Base-by-base conservation (phyloP, 768 basidiomycete species). In the Aureoboletus auriporus region DNA sequence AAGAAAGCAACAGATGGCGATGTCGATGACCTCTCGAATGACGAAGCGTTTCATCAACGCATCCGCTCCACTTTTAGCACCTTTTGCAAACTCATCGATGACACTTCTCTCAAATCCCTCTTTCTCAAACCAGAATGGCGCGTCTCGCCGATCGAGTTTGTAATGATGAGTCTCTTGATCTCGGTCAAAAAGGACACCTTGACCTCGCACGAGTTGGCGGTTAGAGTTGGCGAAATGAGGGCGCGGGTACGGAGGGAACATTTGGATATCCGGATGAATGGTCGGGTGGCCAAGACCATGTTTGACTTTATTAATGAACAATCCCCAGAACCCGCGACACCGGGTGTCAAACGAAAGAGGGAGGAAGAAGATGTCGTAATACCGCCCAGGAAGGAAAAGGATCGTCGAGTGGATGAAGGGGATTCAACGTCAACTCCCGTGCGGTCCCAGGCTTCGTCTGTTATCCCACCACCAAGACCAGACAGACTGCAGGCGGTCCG, bases 81-180 rank as follows among this genome's bases (percentile, higher is more conserved):
- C 11, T 78, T 82, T 59, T 65, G 72, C 2, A 52, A 60, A 2
- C 69, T 89, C 40, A 75, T 75, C 2, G 50, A 59, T 6, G 69
- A 78, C 41, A 39, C 57, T 3, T 56, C 70, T 7, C 55, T 69
- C 16, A 68, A 57, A n/a, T 46, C 56, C 8, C 49, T 67, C 17
- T 76, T 84, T 59, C 50, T 63, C 61, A 68, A 62, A 63, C 52
- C 62, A 33, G 66, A 70, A 14, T 67, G 65, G 53, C 82, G 80
- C 34, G 71, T 89, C 1, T 74, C 86, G 0, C 88, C 88, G 0
- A 69, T 87, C 35, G 88, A 90, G 61, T 80, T 90, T 52, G 71
- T 86, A 40, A 67, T 75, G 53, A 75, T 79, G 41, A 71, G 70
- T 17, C 56, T 85, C 4, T 63, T 89, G 17, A 75, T 88, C 13